A percentile compares a stretch with the other conserved stretches of the same genome.
Conservation (phyloP, 1,284 basidiomycete species). For the Heterobasidion annosum region DNA sequence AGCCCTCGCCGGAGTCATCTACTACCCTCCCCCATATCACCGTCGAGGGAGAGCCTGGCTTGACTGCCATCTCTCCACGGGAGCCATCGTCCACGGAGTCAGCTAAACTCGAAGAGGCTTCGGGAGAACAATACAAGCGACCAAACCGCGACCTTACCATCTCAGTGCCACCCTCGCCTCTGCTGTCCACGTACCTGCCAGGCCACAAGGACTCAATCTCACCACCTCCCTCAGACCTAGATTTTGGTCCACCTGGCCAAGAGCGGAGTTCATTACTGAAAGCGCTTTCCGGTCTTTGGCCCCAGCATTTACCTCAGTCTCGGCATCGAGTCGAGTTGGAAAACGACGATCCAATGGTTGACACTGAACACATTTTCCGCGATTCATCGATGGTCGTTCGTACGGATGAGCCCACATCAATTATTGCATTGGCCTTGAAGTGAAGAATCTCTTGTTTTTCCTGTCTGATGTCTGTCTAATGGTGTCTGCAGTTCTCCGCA, state of each 20-base stretch:
- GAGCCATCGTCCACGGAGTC: background rate
- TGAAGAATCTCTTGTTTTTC: conserved; percentile 21
- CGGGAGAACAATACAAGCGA: background rate
- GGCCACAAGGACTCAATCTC: conserved; percentile 34
- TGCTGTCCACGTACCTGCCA: conserved; percentile 30
- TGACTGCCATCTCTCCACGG: background rate
- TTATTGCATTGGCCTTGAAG: conserved; percentile 93
- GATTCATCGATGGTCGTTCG: conserved; percentile 94
- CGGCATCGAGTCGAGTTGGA: conserved; percentile 41
- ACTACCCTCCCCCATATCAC: conserved; percentile 20
- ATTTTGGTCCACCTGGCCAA: conserved; percentile 36
- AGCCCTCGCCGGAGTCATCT: conserved; percentile 23
- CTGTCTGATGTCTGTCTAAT: background rate
- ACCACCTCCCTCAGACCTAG: conserved; percentile 48
- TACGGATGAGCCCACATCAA: conserved; percentile 96
- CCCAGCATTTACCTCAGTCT: conserved; percentile 36
- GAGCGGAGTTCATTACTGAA: conserved; percentile 79
- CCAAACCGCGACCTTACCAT: conserved; percentile 4
- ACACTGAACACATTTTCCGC: conserved; percentile 89
- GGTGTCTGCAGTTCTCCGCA: conserved; percentile 67
- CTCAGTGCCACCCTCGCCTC: conserved; percentile 47
- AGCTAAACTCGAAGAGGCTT: background rate
- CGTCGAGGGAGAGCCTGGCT: conserved; percentile 11
- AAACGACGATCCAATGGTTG: conserved; percentile 55
- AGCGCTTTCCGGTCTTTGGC: conserved; percentile 81